phyloP scores from a whole-genome alignment of 2,329 filamentous ascomycete species.

The Neurospora crassa region DNA sequence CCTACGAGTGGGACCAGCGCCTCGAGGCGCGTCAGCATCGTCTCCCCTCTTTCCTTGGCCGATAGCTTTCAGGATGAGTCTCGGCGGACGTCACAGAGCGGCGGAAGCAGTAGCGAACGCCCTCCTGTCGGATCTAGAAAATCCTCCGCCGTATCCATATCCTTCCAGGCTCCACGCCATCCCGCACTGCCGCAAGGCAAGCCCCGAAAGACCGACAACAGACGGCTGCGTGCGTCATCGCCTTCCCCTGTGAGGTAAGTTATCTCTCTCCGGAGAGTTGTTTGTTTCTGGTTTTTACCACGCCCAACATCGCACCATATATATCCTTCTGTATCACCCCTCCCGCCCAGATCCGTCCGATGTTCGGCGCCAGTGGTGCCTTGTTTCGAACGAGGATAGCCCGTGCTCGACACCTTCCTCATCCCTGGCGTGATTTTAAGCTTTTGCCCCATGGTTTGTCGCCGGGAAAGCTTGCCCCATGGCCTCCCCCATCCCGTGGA shows the following conservation, averaged over 20 bases:
- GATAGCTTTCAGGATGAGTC: slow-evolving; percentile 9
- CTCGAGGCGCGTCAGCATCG: slow-evolving; percentile 14
- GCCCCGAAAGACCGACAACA: slow-evolving; percentile 34
- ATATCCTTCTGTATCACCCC: background rate
- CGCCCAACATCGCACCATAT: background rate
- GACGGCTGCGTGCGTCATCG: slow-evolving; percentile 35
- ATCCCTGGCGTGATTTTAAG: background rate
- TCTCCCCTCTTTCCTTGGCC: slow-evolving; percentile 14
- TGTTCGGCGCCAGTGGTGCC: slow-evolving; percentile 12
- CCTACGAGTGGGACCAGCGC: slow-evolving; percentile 1
- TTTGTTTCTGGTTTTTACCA: background rate
- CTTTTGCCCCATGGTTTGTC: background rate
- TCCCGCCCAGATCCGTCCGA: background rate
- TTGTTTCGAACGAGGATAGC: slow-evolving; percentile 4
- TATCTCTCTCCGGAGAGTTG: background rate
- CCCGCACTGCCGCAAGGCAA: slow-evolving; percentile 38
- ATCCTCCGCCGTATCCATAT: slow-evolving; percentile 37
- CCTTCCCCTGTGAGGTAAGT: slow-evolving; percentile 41
- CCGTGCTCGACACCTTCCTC: slow-evolving; percentile 2
- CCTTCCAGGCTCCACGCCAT: slow-evolving; percentile 34
- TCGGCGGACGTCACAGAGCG: slow-evolving; percentile 21
- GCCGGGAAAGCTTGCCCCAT: background rate
- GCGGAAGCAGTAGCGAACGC: slow-evolving; percentile 25
- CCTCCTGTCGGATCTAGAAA: slow-evolving; percentile 30
- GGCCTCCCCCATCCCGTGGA: background rate